Evolutionary conservation across 192 early-diverging fungal species (phyloP).

Genomic region (Linnemannia zychae): DNA sequence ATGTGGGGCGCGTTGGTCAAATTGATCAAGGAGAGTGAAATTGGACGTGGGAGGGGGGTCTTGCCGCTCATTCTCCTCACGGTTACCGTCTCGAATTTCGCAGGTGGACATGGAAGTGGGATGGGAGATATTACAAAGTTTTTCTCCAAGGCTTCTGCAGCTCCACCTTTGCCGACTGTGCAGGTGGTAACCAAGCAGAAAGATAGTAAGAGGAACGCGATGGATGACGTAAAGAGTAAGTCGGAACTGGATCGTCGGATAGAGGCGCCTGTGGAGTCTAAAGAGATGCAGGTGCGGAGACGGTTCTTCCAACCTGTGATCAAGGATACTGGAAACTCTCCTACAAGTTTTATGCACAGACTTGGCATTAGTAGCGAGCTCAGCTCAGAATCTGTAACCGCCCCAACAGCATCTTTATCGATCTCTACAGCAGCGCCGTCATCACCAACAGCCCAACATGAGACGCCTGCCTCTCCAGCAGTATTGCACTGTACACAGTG

Average conservation of each 20-base stretch:
- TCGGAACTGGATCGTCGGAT: slow-evolving; percentile 3
- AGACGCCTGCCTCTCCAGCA: not conserved
- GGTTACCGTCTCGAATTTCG: slow-evolving; percentile 49
- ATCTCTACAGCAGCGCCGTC: not conserved
- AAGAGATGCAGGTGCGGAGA: not conserved
- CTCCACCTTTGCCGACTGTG: not conserved
- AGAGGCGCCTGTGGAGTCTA: not conserved
- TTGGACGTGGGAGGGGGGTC: slow-evolving; percentile 30
- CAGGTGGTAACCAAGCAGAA: not conserved
- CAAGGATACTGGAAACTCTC: not conserved
- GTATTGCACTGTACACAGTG: slow-evolving; percentile 32
- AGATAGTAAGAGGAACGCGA: not conserved
- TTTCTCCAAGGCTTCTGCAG: slow-evolving; percentile 37
- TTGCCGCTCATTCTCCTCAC: slow-evolving; percentile 37
- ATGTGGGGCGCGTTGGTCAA: slow-evolving; percentile 33
- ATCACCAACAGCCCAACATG: not conserved
- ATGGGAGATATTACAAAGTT: slow-evolving; percentile 55
- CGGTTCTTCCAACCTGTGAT: not conserved
- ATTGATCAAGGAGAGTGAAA: slow-evolving; percentile 42
- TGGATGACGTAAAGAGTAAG: not conserved
- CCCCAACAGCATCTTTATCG: not conserved
- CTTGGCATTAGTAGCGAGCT: too few relatives aligned
- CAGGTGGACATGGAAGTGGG: slow-evolving; percentile 20
- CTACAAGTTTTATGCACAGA: not conserved
- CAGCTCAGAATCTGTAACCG: too few relatives aligned